A percentile compares a stretch with the other conserved stretches of the same genome.
Evolutionary conservation across 495 filamentous ascomycete genomes (phyloP).

Genomic region (Talaromyces wortmannii): DNA sequence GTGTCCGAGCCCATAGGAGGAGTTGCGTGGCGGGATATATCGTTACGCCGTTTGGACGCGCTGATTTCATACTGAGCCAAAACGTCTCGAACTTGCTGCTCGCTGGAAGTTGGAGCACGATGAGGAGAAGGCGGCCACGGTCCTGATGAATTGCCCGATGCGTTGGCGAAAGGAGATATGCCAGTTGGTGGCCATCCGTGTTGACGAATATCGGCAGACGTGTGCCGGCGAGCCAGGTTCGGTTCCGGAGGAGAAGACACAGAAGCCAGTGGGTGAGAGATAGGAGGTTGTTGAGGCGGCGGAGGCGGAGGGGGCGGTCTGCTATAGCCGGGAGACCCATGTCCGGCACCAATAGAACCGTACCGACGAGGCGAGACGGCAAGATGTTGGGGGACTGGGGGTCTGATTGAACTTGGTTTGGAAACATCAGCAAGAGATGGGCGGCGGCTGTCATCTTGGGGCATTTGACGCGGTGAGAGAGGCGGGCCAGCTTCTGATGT

Average conservation of each 20-base stretch:
- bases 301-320: slow-evolving; percentile 63
- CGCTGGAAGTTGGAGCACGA: slow-evolving; percentile 55
- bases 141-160: slow-evolving; percentile 58
- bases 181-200: slow-evolving; percentile 72
- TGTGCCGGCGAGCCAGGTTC: slow-evolving; percentile 79
- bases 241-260: slow-evolving; percentile 66
- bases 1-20: slow-evolving; percentile 52
- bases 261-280: slow-evolving; percentile 68
- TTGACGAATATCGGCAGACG: slow-evolving; percentile 89
- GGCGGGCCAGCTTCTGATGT: slow-evolving; percentile 65
- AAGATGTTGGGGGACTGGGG: slow-evolving; percentile 73
- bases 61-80: slow-evolving; percentile 78
- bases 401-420: slow-evolving; percentile 40
- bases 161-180: slow-evolving; percentile 63
- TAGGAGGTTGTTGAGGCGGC: slow-evolving; percentile 56
- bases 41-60: slow-evolving; percentile 45
- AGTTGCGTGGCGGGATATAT: slow-evolving; percentile 63
- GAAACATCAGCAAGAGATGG: slow-evolving; percentile 33
- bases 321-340: slow-evolving; percentile 62
- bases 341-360: slow-evolving; percentile 71
- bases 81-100: slow-evolving; percentile 75
- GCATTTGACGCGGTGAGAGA: slow-evolving; percentile 84
- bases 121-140: slow-evolving; percentile 87
- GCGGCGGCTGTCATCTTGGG: slow-evolving; percentile 78
- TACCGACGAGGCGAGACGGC: slow-evolving; percentile 74